Evolutionary conservation across 768 basidiomycete genomes (phyloP), one percentile per base, ranked within the genome.

Genomic region (Ramaria rubella): DNA sequence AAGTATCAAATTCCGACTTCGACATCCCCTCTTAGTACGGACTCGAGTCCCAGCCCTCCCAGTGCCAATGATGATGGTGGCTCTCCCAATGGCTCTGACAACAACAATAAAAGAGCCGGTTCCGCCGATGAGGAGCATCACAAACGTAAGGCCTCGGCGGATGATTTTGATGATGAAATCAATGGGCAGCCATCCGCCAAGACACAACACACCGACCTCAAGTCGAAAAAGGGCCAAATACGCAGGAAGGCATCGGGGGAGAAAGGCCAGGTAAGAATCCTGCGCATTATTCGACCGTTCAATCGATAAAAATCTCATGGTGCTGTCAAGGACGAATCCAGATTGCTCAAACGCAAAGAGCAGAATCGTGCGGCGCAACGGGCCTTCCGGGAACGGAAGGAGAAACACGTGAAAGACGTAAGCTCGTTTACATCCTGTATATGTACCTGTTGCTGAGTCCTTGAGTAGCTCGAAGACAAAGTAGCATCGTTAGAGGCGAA

Each of bases 341-440:
- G 89, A 23, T 71, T 92, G 4, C 59, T 89, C 61, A 94, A 95
- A 67, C 85, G 95, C 60, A 98, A 98, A 73, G 90, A 97, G 64
- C 95, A 98, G 72, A 99, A 99, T 64, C 79, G 95, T 55, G 93
- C 94, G 3, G 95, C 95, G 6, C 96, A 99, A 71, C 85, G 95
- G 52, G 95, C 95, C 1, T 99, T 99, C 76, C 77, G 95, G 55
- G 96, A 98, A 70, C 81, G 95, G 59, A 94, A 97, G 72, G 95
- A 99, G 73, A 92, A 90, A 65, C 94, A 96, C 69, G 91, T 98
- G 61, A 93, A 91, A 68, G 94, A 96, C 68, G 94, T 96, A 66
- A 74, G 91, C 78, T 12, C 40, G 19, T 8, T 9, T 30, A 42
- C 36, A 21, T 12, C 60, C 52, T 61, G 56, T 42, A 60, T 60